These are phyloP conservation scores for Ogataea saltuana DNA, from an alignment of 805 yeast genomes.

Conservation along the genomic window DNA sequence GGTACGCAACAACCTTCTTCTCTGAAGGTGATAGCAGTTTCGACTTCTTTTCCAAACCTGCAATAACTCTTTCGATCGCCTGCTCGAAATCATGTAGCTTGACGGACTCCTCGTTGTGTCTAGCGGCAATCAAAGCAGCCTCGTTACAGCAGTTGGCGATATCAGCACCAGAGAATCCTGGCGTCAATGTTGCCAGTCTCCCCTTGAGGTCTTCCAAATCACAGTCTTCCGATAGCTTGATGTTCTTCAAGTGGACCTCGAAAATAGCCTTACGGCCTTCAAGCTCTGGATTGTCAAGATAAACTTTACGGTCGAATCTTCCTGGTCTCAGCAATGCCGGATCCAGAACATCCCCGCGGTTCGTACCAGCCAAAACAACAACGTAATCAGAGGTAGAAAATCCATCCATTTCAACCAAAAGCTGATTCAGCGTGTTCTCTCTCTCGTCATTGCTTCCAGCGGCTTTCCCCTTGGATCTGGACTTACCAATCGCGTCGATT, in stretches of 20 bases:
- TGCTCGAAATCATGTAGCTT: slow-evolving; percentile 77
- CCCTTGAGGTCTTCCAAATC: slow-evolving; percentile 69
- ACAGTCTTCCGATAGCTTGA: slow-evolving; percentile 47
- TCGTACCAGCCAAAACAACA: slow-evolving; percentile 93
- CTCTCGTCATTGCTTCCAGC: slow-evolving; percentile 91
- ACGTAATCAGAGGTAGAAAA: slow-evolving; percentile 86
- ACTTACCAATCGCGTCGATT: slow-evolving; percentile 94
- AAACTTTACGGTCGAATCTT: slow-evolving; percentile 87
- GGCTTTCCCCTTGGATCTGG: slow-evolving; percentile 67
- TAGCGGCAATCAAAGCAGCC: slow-evolving; percentile 91
- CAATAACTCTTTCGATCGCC: slow-evolving; percentile 92
- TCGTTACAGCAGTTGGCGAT: slow-evolving; percentile 94
- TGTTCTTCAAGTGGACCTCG: slow-evolving; percentile 70
- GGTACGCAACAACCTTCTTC: slow-evolving; percentile 85
- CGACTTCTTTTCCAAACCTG: slow-evolving; percentile 88
- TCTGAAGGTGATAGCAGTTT: slow-evolving; percentile 77
- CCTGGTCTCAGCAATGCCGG: slow-evolving; percentile 92
- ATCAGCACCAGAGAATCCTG: slow-evolving; percentile 96
- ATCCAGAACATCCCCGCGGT: slow-evolving; percentile 88
- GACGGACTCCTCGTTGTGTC: slow-evolving; percentile 64
- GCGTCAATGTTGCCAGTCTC: slow-evolving; percentile 85
- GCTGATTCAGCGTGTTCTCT: slow-evolving; percentile 88
- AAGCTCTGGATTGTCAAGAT: slow-evolving; percentile 83
- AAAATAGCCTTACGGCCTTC: slow-evolving; percentile 88
- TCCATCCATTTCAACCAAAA: slow-evolving; percentile 95